A percentile compares a stretch with the other conserved stretches of the same genome.
These are phyloP conservation scores for Mrakia hoshinonis DNA, from an alignment of 768 basidiomycete genomes.

Conservation along the genomic window DNA sequence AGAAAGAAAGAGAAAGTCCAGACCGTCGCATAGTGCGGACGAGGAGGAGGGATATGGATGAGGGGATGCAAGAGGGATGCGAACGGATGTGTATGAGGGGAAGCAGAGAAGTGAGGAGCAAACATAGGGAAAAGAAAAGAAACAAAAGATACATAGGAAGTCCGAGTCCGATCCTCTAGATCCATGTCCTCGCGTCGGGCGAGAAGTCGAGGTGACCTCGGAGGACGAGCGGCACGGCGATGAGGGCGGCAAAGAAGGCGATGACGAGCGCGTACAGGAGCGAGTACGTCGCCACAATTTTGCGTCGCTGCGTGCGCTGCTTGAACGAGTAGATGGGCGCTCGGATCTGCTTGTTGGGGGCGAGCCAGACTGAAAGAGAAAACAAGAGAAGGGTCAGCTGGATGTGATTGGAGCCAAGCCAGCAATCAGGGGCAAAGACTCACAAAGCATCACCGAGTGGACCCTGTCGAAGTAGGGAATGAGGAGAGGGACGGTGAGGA, in stretches of 20 bases:
- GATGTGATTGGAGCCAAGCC: constrained; percentile 48
- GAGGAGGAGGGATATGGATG: background rate
- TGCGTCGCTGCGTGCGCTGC: constrained; percentile 77
- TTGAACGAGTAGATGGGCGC: constrained; percentile 83
- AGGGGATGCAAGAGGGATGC: no score
- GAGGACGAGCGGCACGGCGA: constrained; percentile 12
- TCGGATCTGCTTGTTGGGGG: constrained; percentile 87
- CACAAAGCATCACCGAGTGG: constrained; percentile 84
- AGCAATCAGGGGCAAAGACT: constrained; percentile 42
- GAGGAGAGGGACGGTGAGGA: constrained; percentile 77
- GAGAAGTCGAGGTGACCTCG: constrained; percentile 9
- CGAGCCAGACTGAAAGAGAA: constrained; percentile 80
- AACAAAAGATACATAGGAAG: background rate
- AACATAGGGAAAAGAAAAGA: background rate
- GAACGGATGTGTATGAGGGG: no score
- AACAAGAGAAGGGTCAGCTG: constrained; percentile 59
- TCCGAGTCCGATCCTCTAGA: constrained; percentile 1
- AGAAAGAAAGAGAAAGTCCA: background rate
- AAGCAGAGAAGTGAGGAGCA: background rate
- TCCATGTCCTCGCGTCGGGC: constrained; percentile 3
- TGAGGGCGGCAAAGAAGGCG: constrained; percentile 27
- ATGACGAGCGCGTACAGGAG: constrained; percentile 17
- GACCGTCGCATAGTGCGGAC: background rate
- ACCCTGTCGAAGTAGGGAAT: constrained; percentile 85
- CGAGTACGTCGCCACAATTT: constrained; percentile 55